Conservation (phyloP, 305 asterid species). For the Ajuga reptans region DNA sequence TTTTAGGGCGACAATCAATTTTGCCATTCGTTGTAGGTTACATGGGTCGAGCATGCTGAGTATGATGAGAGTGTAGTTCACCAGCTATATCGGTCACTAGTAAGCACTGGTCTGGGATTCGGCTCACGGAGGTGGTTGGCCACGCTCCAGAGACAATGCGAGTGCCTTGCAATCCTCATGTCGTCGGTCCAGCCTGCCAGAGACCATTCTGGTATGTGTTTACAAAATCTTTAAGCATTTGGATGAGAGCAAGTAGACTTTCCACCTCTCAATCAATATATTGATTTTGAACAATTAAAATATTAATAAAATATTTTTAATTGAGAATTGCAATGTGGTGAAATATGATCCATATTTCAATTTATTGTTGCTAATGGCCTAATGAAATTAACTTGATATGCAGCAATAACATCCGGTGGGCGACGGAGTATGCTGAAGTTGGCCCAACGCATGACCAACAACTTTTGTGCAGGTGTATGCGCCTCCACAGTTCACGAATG, state of each 20-base stretch:
- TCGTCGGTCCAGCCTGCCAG: slow-evolving; percentile 45
- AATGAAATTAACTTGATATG: not conserved
- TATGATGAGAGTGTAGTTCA: slow-evolving; percentile 66
- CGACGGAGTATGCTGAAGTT: slow-evolving; percentile 87
- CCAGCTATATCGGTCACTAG: slow-evolving; percentile 61
- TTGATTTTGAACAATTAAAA: too few relatives aligned
- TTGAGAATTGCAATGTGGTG: too few relatives aligned
- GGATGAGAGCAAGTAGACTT: too few relatives aligned
- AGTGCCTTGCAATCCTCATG: slow-evolving; percentile 89
- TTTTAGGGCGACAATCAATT: too few relatives aligned
- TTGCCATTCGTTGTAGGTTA: slow-evolving; percentile 42
- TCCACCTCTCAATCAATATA: too few relatives aligned
- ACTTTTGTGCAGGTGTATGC: slow-evolving; percentile 87
- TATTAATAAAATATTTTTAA: too few relatives aligned
- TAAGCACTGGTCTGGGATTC: slow-evolving; percentile 73
- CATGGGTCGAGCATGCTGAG: slow-evolving; percentile 89
- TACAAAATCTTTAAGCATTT: not conserved
- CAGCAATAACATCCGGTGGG: slow-evolving; percentile 73
- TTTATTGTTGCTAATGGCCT: too few relatives aligned
- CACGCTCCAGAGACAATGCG: slow-evolving; percentile 81
- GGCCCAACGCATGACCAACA: slow-evolving; percentile 90
- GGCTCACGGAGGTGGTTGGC: slow-evolving; percentile 86
- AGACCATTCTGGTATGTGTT: slow-evolving; percentile 46
- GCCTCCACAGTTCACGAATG: slow-evolving; percentile 81
- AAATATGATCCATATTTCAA: too few relatives aligned